phyloP scores from a whole-genome alignment of 2,329 filamentous ascomycete species.

The Cladosporium velox region DNA sequence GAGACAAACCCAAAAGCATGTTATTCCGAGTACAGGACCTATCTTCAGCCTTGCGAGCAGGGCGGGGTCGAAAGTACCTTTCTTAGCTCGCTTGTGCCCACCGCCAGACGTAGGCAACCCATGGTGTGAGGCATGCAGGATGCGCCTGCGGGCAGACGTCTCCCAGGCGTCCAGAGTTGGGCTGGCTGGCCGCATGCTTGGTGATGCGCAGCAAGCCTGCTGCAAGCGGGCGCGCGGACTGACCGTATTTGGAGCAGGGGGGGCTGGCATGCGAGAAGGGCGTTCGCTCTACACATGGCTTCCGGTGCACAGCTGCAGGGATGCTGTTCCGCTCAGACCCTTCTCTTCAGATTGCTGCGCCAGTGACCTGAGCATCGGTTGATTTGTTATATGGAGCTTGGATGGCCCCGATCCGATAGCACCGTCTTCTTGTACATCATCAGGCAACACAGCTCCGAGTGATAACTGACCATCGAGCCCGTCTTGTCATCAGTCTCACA shows the following conservation, averaged over 20 bases:
- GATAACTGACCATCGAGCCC: constrained; percentile 1
- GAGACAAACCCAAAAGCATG: constrained; percentile 15
- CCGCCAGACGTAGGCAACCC: constrained; percentile 19
- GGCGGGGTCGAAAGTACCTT: constrained; percentile 20
- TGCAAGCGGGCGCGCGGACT: constrained; percentile 17
- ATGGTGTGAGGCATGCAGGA: constrained; percentile 18
- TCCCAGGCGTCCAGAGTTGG: constrained; percentile 18
- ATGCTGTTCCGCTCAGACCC: constrained; percentile 18
- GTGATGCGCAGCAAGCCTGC: constrained; percentile 15
- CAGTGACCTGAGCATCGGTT: constrained; percentile 21
- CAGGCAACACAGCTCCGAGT: not conserved
- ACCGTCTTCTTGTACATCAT: constrained; percentile 6
- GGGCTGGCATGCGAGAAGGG: constrained; percentile 20
- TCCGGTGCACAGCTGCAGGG: constrained; percentile 14
- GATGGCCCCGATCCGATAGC: constrained; percentile 12
- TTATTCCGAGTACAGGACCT: constrained; percentile 2
- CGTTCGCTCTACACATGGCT: constrained; percentile 20
- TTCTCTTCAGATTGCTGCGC: constrained; percentile 18
- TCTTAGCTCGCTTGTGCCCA: constrained; percentile 20
- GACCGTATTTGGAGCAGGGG: constrained; percentile 21
- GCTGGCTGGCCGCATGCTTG: constrained; percentile 8
- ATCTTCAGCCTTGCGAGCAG: constrained; percentile 19
- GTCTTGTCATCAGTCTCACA: not conserved
- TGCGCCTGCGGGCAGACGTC: constrained; percentile 17
- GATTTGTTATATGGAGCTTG: constrained; percentile 21